These are phyloP conservation scores for Tricladium varicosporioides DNA, from an alignment of 2,329 filamentous ascomycete genomes.

Conservation along the genomic window DNA sequence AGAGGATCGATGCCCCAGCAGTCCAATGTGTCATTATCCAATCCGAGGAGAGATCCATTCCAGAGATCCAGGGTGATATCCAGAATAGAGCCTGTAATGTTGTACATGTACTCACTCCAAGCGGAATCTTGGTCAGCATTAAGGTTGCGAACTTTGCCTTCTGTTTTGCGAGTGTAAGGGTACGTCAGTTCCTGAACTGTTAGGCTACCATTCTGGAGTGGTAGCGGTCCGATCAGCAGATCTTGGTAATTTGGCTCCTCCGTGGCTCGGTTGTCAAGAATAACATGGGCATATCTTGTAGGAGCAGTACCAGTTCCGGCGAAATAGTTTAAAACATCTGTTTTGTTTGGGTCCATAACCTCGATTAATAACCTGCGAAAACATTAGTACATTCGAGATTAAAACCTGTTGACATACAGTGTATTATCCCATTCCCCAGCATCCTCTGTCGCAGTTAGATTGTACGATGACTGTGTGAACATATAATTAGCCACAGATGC, in stretches of 20 bases:
- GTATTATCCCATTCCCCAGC: constrained; percentile 9
- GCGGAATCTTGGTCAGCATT: background rate
- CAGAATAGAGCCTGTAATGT: constrained; percentile 36
- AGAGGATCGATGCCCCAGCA: background rate
- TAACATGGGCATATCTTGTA: constrained; percentile 16
- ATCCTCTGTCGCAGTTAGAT: constrained; percentile 11
- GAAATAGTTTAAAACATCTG: constrained; percentile 19
- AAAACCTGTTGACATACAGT: background rate
- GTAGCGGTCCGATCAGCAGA: constrained; percentile 18
- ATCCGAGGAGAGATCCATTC: constrained; percentile 38
- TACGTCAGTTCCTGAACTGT: constrained; percentile 4
- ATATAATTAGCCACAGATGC: constrained; percentile 7
- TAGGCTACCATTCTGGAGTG: constrained; percentile 2
- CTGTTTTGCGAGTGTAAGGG: background rate
- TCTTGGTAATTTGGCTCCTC: background rate
- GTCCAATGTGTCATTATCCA: constrained; percentile 41
- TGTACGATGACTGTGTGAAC: constrained; percentile 6
- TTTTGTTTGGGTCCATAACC: constrained; percentile 21
- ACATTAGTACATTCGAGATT: background rate
- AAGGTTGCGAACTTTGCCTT: background rate
- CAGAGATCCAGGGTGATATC: constrained; percentile 46
- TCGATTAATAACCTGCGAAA: constrained; percentile 7
- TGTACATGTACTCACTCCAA: constrained; percentile 34
- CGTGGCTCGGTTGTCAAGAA: constrained; percentile 10
- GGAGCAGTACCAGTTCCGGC: constrained; percentile 9